Evolutionary conservation across 139 green algal genomes (phyloP).

Genomic region (Gonium pectorale): DNA sequence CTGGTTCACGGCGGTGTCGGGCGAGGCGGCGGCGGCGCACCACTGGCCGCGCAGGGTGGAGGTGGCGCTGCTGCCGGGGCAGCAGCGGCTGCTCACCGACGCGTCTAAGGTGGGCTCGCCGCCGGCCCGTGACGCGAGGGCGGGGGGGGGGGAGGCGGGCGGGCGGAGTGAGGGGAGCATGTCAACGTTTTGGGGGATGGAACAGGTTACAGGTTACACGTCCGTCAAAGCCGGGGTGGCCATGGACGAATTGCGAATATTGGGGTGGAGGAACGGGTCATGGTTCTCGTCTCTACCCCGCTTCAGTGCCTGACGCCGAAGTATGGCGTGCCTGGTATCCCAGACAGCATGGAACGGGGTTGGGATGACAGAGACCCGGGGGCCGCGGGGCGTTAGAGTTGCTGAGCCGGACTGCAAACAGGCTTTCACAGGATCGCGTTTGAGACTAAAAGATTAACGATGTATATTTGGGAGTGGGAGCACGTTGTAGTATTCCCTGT

Average conservation of each 20-base stretch:
- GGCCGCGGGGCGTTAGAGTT: not conserved
- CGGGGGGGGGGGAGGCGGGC: not conserved
- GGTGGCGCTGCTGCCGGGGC: not conserved
- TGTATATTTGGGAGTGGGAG: too few species aligned
- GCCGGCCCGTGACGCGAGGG: too few species aligned
- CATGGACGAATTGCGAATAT: too few species aligned
- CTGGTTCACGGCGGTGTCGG: not conserved
- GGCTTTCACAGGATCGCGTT: not conserved
- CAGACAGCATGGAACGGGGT: too few species aligned
- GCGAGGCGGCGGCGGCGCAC: not conserved
- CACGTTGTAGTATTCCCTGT: not conserved
- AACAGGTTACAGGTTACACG: not conserved
- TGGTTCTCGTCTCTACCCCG: too few species aligned
- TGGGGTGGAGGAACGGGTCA: too few species aligned
- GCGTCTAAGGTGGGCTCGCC: not conserved
- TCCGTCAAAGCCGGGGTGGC: too few species aligned
- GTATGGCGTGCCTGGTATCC: too few species aligned
- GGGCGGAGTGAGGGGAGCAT: not conserved
- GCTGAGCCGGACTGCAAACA: not conserved
- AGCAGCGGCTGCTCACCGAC: not conserved
- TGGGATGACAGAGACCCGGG: too few species aligned
- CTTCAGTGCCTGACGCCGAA: too few species aligned
- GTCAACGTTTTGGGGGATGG: not conserved
- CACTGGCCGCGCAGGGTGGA: not conserved
- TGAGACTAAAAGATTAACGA: too few species aligned